These are phyloP conservation scores for Auricularia sp. DNA, from an alignment of 768 basidiomycete species.

Conservation along the genomic window DNA sequence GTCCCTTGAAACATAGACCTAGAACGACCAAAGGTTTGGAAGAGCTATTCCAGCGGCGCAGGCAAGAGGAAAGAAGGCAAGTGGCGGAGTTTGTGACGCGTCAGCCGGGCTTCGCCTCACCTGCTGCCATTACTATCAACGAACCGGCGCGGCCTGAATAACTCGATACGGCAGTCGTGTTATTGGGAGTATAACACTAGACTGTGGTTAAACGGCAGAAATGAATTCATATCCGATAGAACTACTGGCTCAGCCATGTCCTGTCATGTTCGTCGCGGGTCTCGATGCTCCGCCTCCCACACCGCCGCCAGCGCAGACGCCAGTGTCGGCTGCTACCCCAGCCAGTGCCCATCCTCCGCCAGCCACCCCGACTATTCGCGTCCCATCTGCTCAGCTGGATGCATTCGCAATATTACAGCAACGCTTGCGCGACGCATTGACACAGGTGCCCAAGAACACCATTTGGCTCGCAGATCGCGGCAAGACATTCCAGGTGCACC, in stretches of 20 bases:
- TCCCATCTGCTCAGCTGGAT: conserved; percentile 34
- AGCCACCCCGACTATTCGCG: conserved; percentile 18
- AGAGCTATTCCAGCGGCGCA: no score
- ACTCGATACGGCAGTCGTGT: no score
- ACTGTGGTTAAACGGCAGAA: no score
- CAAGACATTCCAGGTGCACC: conserved; percentile 67
- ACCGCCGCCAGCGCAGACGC: conserved; percentile 11
- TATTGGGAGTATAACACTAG: no score
- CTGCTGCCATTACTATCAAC: no score
- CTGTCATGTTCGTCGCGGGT: conserved; percentile 93
- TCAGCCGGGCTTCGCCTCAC: no score
- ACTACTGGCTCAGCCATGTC: conserved; percentile 77
- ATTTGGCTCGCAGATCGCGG: conserved; percentile 37
- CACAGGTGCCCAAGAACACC: conserved; percentile 36
- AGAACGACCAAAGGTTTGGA: no score
- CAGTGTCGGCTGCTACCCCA: conserved; percentile 13
- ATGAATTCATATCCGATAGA: conserved; percentile 95
- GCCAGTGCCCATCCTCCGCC: conserved; percentile 15
- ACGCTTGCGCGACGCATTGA: conserved; percentile 62
- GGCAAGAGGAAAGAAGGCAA: no score
- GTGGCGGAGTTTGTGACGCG: no score
- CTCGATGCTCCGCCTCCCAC: conserved; percentile 35
- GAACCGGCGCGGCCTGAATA: no score
- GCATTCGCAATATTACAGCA: conserved; percentile 48
- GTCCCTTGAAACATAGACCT: no score